phyloP scores from a whole-genome alignment of 1,284 basidiomycete species.

The Porodaedalea pini region DNA sequence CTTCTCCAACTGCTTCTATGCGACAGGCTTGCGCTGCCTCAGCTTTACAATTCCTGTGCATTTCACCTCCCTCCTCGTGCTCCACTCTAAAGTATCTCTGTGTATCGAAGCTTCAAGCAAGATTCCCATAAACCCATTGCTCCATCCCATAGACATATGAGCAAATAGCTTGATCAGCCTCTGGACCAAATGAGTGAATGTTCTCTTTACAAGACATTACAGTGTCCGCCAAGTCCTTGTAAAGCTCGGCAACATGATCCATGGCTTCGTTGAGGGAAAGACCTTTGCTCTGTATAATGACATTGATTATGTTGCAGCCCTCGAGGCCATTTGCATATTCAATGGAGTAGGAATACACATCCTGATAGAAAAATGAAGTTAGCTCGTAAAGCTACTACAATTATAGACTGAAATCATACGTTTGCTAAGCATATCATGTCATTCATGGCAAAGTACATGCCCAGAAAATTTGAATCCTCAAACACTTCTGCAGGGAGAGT shows the following conservation, averaged over 20 bases:
- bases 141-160: conserved; percentile 1
- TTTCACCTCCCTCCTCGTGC: conserved; percentile 32
- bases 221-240: conserved; percentile 54
- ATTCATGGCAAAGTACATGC: conserved; percentile 53
- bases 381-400: background rate
- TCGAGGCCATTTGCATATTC: conserved; percentile 63
- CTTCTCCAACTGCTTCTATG: too few relatives aligned
- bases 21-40: background rate
- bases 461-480: conserved; percentile 49
- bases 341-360: conserved; percentile 70
- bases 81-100: conserved; percentile 40
- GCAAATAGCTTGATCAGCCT: background rate
- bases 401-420: conserved; percentile 37
- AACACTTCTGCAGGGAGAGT: conserved; percentile 59
- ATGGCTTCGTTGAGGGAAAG: conserved; percentile 55
- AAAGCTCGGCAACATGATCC: conserved; percentile 53
- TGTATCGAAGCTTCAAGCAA: background rate
- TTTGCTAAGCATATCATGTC: conserved; percentile 70
- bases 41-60: background rate
- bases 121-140: background rate
- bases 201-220: conserved; percentile 34
- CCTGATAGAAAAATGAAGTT: conserved; percentile 35
- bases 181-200: background rate
- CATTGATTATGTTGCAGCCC: conserved; percentile 59
- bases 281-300: conserved; percentile 54